These are phyloP conservation scores for Coprinopsis sp. DNA, from an alignment of 768 basidiomycete species.

Conservation along the genomic window DNA sequence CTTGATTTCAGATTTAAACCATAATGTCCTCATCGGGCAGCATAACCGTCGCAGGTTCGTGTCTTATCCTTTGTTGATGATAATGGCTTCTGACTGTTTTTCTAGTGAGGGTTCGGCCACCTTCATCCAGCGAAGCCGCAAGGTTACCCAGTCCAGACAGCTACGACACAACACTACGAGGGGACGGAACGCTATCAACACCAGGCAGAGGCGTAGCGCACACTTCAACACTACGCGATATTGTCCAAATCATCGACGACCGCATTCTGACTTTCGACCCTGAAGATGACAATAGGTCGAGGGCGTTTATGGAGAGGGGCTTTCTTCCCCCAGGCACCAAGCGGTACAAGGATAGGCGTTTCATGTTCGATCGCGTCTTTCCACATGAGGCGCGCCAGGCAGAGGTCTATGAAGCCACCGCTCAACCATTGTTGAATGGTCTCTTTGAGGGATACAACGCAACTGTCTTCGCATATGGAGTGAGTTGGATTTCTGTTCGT, in stretches of 20 bases:
- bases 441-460: slow-evolving; percentile 94
- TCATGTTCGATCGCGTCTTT: slow-evolving; percentile 96
- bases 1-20: slow-evolving; percentile 5
- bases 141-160: slow-evolving; percentile 68
- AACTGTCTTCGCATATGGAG: slow-evolving; percentile 98
- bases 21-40: slow-evolving; percentile 81
- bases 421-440: slow-evolving; percentile 78
- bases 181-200: slow-evolving; percentile 83
- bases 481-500: slow-evolving; percentile 36
- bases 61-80: slow-evolving; percentile 15
- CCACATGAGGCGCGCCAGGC: slow-evolving; percentile 74
- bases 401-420: slow-evolving; percentile 83
- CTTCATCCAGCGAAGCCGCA: slow-evolving; percentile 77
- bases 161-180: slow-evolving; percentile 66
- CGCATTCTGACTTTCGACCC: slow-evolving; percentile 96
- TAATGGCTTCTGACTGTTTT: slow-evolving; percentile 10
- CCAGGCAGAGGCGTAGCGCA: slow-evolving; percentile 52
- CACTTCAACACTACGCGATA: slow-evolving; percentile 61
- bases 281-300: slow-evolving; percentile 78
- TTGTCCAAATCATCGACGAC: slow-evolving; percentile 90
- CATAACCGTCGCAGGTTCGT: slow-evolving; percentile 78
- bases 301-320: slow-evolving; percentile 78
- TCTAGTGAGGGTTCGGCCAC: slow-evolving; percentile 87
- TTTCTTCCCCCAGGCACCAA: slow-evolving; percentile 85
- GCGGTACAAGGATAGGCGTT: slow-evolving; percentile 93